A percentile compares a stretch with the other conserved stretches of the same genome.
These are phyloP conservation scores for Parathielavia hyrcaniae DNA, from an alignment of 495 filamentous ascomycete genomes.

Conservation along the genomic window DNA sequence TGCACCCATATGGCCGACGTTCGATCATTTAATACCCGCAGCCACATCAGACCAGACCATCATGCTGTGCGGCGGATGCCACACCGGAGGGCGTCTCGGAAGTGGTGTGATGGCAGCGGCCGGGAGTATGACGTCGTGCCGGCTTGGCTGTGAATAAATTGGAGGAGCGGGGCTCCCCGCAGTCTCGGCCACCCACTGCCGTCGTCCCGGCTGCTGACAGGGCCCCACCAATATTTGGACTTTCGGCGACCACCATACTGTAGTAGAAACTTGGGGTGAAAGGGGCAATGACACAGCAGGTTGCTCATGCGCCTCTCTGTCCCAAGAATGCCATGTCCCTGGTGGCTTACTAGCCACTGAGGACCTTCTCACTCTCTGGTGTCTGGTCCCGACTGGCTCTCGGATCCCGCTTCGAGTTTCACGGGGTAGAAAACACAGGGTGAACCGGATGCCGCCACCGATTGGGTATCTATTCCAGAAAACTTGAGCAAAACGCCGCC, in stretches of 20 bases:
- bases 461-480: slow-evolving; percentile 11
- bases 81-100: background rate
- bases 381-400: background rate
- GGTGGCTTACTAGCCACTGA: too few relatives aligned
- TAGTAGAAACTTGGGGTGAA: too few relatives aligned
- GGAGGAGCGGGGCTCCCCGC: slow-evolving; percentile 10
- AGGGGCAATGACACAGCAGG: too few relatives aligned
- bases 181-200: slow-evolving; percentile 1
- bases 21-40: too few relatives aligned
- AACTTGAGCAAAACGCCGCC: background rate
- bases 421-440: background rate
- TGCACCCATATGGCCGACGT: too few relatives aligned
- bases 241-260: background rate
- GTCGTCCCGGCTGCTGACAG: background rate
- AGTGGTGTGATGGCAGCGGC: background rate
- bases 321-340: too few relatives aligned
- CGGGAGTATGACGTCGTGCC: slow-evolving; percentile 10
- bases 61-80: background rate
- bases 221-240: background rate
- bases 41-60: too few relatives aligned
- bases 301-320: too few relatives aligned
- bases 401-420: background rate
- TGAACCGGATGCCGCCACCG: slow-evolving; percentile 1
- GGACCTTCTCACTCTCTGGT: background rate
- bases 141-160: slow-evolving; percentile 5